Conservation (phyloP, 352 stramenopile species). For the Aphanomyces invadans region DNA sequence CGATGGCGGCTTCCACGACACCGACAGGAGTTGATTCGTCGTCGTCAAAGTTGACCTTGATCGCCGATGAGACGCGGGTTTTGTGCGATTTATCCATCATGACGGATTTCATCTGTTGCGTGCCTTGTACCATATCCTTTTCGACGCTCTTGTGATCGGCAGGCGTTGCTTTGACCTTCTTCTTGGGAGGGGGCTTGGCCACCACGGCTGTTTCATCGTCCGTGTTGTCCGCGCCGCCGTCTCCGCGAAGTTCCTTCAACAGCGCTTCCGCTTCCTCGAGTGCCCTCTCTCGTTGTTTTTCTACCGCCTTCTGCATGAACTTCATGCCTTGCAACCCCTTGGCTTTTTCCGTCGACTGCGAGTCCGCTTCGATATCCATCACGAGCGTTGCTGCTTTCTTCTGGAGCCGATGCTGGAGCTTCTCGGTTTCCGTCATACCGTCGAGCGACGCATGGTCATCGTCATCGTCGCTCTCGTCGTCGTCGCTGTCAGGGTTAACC, state of each 20-base stretch:
- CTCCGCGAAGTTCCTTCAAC: conserved; percentile 80
- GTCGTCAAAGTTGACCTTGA: conserved; percentile 69
- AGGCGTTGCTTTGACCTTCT: conserved; percentile 43
- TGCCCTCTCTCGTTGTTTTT: conserved; percentile 90
- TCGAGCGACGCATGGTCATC: conserved; percentile 39
- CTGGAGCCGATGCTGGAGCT: conserved; percentile 53
- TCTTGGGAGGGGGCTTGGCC: conserved; percentile 28
- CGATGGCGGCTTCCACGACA: conserved; percentile 2
- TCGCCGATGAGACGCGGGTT: conserved; percentile 47
- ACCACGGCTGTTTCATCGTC: background rate
- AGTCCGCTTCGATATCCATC: conserved; percentile 62
- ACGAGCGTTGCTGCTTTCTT: conserved; percentile 67
- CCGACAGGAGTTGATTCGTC: conserved; percentile 26
- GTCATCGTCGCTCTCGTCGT: conserved; percentile 39
- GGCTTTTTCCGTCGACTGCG: conserved; percentile 35
- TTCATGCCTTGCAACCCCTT: conserved; percentile 92
- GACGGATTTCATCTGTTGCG: conserved; percentile 50
- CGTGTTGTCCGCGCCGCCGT: conserved; percentile 59
- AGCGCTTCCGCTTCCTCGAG: conserved; percentile 89
- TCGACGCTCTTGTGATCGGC: conserved; percentile 47
- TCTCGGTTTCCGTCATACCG: conserved; percentile 40
- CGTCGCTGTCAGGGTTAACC: conserved; percentile 54
- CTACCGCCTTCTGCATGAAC: conserved; percentile 97
- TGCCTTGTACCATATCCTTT: conserved; percentile 41
- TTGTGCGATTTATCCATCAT: conserved; percentile 68